Base-by-base conservation (phyloP, 1,284 basidiomycete genomes). In the Serendipita sp. region DNA sequence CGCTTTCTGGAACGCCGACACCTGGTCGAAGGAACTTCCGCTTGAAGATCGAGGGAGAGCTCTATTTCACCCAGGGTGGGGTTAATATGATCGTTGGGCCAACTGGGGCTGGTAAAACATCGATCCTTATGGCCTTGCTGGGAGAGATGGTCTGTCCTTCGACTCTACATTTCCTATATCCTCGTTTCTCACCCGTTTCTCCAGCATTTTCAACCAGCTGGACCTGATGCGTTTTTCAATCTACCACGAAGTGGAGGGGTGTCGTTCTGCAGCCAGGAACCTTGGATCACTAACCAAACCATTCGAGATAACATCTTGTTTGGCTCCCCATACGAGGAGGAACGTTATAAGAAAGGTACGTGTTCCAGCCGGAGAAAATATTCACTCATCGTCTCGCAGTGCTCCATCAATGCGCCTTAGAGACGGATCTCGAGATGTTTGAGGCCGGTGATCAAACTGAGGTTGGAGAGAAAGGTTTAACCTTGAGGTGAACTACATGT, bases 201-300 rank as follows among this genome's bases (percentile, higher is more conserved):
- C 85, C 15, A 62, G 82, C 82, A 85, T 67, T 83, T 80, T 67
- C 70, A 78, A 15, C 77, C 81, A 3, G 70, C 74, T 5, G 75
- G 76, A 3, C 74, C 79, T 10, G 78, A 78, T 41, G 81, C 84
- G 0, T 85, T 82, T 76, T 84, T 78, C 71, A 82, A 80, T 64
- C 76, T 89, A 4, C 86, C 87, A n/a, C 77, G 85, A 5, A 72
- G 74, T 1, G 78, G 79, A 10, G 86, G 87, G 3, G 79, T 90
- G 3, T 82, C 84, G 0, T 89, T 87, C 71, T 84, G 85, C 3
- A 83, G 85, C 0, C 87, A 91, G 70, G 85, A 88, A 68, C 82
- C 84, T 1, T 91, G 87, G 87, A 83, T 85, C 2, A 77, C 79
- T 67, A 84, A 83, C 67, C 76, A 77, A 63, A 79, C 77, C 0